A percentile compares a stretch with the other conserved stretches of the same genome.
These are phyloP conservation scores for Erodium texanum DNA, from an alignment of 441 rosid genomes.

Conservation along the genomic window DNA sequence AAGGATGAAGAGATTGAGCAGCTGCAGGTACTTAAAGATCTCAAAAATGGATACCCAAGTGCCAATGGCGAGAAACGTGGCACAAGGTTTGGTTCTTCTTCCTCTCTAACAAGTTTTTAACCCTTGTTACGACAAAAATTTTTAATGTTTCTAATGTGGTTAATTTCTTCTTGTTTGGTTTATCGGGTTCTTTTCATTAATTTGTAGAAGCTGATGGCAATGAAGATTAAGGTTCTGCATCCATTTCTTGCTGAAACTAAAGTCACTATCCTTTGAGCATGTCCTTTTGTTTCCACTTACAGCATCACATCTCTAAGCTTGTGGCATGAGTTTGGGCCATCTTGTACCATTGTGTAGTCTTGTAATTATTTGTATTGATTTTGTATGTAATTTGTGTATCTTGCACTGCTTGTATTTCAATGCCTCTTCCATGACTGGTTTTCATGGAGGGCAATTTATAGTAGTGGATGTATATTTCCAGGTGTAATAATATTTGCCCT, in stretches of 20 bases:
- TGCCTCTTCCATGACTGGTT: no score
- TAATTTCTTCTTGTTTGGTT: not conserved
- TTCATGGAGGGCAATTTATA: no score
- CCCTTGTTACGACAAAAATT: no score
- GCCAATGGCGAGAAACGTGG: not conserved
- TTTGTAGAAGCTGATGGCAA: not conserved
- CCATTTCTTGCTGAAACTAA: not conserved
- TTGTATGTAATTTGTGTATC: not conserved
- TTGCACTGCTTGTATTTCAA: not conserved
- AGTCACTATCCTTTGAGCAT: not conserved
- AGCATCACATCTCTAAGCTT: no score
- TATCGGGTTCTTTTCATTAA: no score
- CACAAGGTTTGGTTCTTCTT: not conserved
- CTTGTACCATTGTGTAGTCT: not conserved
- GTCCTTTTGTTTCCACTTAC: not conserved
- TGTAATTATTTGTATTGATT: not conserved
- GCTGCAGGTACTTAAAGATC: constrained; percentile 26
- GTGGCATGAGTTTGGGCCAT: not conserved
- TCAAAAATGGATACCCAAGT: not conserved
- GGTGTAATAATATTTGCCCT: no score
- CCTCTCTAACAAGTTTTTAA: not conserved
- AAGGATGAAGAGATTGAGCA: constrained; percentile 75
- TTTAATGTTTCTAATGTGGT: not conserved
- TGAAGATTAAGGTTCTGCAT: not conserved
- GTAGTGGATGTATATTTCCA: no score